Evolutionary conservation across 2,329 filamentous ascomycete genomes (phyloP).

Genomic region (Pezicula neosporulosa): DNA sequence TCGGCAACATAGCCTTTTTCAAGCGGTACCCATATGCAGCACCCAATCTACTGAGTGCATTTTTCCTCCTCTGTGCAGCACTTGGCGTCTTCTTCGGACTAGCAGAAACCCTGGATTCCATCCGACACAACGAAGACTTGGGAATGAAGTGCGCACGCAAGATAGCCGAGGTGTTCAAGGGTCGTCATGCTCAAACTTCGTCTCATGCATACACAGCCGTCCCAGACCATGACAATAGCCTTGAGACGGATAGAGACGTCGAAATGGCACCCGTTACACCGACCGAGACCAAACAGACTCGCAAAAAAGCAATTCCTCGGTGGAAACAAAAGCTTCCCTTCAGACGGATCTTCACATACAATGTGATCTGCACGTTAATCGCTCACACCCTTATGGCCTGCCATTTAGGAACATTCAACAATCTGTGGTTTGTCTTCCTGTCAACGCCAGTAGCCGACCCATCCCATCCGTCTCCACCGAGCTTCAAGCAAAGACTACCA

Average conservation of each 20-base stretch:
- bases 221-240: slow-evolving; percentile 6
- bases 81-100: slow-evolving; percentile 31
- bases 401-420: slow-evolving; percentile 60
- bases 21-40: slow-evolving; percentile 38
- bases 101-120: slow-evolving; percentile 30
- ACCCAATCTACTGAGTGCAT: slow-evolving; percentile 33
- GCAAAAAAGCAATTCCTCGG: slow-evolving; percentile 11
- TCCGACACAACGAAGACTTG: slow-evolving; percentile 25
- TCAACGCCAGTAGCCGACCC: slow-evolving; percentile 49
- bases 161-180: slow-evolving; percentile 10
- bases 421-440: slow-evolving; percentile 57
- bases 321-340: slow-evolving; percentile 25
- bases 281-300: neutral
- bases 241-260: slow-evolving; percentile 7
- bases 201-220: slow-evolving; percentile 14
- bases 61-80: slow-evolving; percentile 26
- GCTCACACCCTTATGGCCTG: slow-evolving; percentile 67
- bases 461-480: slow-evolving; percentile 52
- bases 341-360: slow-evolving; percentile 26
- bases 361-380: slow-evolving; percentile 47
- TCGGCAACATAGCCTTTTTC: slow-evolving; percentile 35
- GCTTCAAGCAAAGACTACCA: slow-evolving; percentile 26
- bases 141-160: slow-evolving; percentile 17
- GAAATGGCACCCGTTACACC: slow-evolving; percentile 14
- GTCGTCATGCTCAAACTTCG: slow-evolving; percentile 3